A percentile compares a stretch with the other conserved stretches of the same genome.
phyloP scores from a whole-genome alignment of 2,329 filamentous ascomycete genomes.

The Sarocladium kiliense region DNA sequence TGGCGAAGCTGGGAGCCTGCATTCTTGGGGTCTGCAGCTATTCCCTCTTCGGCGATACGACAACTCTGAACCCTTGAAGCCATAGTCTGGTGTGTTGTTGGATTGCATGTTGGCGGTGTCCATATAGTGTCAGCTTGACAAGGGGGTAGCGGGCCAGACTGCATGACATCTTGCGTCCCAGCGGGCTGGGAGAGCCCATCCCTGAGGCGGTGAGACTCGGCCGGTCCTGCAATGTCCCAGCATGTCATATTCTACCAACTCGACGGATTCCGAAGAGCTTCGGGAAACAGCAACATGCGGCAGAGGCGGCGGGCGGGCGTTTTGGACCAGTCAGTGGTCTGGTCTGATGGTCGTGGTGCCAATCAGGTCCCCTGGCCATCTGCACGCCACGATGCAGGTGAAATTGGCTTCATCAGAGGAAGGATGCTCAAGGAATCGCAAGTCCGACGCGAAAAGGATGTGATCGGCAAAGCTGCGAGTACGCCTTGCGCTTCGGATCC shows the following conservation, averaged over 20 bases:
- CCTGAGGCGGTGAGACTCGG: background rate
- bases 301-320: background rate
- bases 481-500: background rate
- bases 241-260: background rate
- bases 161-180: background rate
- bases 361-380: background rate
- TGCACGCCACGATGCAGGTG: background rate
- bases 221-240: background rate
- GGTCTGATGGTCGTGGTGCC: background rate
- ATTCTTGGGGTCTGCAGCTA: background rate
- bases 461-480: background rate
- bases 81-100: background rate
- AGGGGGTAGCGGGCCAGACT: background rate
- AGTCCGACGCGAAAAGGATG: no score
- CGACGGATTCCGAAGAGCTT: background rate
- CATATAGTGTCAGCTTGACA: background rate
- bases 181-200: background rate
- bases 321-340: background rate
- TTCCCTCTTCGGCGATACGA: background rate
- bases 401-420: background rate
- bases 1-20: background rate
- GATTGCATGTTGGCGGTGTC: background rate
- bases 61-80: background rate
- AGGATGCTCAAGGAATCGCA: background rate
- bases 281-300: background rate